Conservation (phyloP, 2,329 filamentous ascomycete species). For the Beauveria sp. region DNA sequence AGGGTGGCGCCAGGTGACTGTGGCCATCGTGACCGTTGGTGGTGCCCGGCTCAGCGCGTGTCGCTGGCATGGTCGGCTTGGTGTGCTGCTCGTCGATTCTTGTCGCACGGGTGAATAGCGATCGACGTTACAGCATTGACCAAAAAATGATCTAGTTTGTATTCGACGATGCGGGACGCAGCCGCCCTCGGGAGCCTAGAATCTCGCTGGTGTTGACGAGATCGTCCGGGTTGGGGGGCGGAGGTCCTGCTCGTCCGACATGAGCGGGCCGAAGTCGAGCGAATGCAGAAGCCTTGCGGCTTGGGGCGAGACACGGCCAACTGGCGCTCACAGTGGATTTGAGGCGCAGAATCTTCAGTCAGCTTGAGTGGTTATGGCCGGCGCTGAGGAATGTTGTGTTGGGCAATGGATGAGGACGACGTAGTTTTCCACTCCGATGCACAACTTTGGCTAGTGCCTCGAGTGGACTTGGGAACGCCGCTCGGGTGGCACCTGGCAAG, state of each 20-base stretch:
- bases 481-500: not conserved
- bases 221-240: constrained; percentile 1
- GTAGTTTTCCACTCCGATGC: constrained; percentile 11
- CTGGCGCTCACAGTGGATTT: not conserved
- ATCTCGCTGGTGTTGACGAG: not conserved
- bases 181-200: not conserved
- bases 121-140: constrained; percentile 4
- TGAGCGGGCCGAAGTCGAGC: not conserved
- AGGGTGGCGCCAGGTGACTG: constrained; percentile 31
- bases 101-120: constrained; percentile 12
- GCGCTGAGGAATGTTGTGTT: not conserved
- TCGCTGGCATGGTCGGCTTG: constrained; percentile 28
- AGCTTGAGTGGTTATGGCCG: not conserved
- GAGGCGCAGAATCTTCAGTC: not conserved
- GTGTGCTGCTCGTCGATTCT: constrained; percentile 16
- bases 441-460: constrained; percentile 10
- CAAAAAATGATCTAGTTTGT: not conserved
- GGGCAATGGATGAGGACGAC: constrained; percentile 3
- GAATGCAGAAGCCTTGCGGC: not conserved
- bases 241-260: constrained; percentile 4
- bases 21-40: constrained; percentile 36
- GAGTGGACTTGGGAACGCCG: constrained; percentile 4
- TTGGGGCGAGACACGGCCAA: not conserved
- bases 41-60: constrained; percentile 33
- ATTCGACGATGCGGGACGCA: not conserved